Conservation (phyloP, 495 filamentous ascomycete genomes). For the Pseudoneurospora amorphoporcata region DNA sequence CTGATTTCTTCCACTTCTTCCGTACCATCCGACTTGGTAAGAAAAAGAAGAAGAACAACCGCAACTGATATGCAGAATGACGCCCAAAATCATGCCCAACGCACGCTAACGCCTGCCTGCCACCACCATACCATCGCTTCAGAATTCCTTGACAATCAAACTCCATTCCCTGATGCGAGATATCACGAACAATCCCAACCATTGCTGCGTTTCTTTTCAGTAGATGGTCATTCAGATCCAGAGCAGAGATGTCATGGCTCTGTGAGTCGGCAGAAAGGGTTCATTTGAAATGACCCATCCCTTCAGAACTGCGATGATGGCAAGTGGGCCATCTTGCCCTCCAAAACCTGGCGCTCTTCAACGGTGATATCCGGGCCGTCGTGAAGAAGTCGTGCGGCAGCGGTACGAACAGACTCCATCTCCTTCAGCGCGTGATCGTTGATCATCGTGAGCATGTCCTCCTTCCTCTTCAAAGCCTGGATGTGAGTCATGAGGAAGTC, state of each 20-base stretch:
- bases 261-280: background rate
- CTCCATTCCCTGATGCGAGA: background rate
- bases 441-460: background rate
- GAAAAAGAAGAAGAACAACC: background rate
- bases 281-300: background rate
- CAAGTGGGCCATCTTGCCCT: background rate
- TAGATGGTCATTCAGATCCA: background rate
- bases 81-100: background rate
- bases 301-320: background rate
- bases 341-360: background rate
- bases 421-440: background rate
- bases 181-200: background rate
- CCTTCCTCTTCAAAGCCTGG: background rate
- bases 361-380: background rate
- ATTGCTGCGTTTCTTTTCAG: background rate
- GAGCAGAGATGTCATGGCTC: background rate
- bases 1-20: background rate
- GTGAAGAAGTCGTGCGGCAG: background rate
- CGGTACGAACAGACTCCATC: background rate
- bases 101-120: background rate
- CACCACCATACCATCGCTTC: background rate
- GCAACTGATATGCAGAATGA: background rate
- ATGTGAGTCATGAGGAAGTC: background rate
- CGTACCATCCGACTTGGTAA: background rate
- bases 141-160: background rate